Conservation (phyloP, 306 rosid genomes). For the Abrus pulchellus region DNA sequence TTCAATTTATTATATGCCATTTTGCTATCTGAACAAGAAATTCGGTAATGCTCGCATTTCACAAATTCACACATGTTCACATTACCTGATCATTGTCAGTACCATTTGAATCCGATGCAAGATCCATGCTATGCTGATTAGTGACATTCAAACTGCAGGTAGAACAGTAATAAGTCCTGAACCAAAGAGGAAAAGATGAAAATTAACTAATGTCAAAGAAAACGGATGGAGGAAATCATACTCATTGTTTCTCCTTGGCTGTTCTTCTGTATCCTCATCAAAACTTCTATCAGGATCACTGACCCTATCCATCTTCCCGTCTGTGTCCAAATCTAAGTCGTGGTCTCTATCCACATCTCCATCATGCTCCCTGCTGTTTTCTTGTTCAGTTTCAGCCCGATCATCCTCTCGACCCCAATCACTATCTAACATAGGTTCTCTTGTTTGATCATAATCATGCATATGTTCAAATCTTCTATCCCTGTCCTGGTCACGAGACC, state of each 20-base stretch:
- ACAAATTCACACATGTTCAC: slow-evolving; percentile 25
- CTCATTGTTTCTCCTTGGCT: slow-evolving; percentile 67
- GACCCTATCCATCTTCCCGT: slow-evolving; percentile 60
- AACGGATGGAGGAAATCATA: slow-evolving; percentile 48
- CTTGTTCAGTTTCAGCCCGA: slow-evolving; percentile 53
- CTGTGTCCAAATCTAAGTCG: slow-evolving; percentile 50
- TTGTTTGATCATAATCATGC: slow-evolving; percentile 56
- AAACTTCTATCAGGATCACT: slow-evolving; percentile 56
- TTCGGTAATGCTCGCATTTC: slow-evolving; percentile 49
- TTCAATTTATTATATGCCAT: slow-evolving; percentile 33
- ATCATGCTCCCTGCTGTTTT: slow-evolving; percentile 48
- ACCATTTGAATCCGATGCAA: slow-evolving; percentile 65
- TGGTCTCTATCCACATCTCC: slow-evolving; percentile 60
- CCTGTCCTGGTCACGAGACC: slow-evolving; percentile 64
- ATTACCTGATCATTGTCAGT: slow-evolving; percentile 62
- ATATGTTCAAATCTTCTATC: slow-evolving; percentile 64
- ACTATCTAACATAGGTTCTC: slow-evolving; percentile 56
- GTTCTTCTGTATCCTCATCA: slow-evolving; percentile 58
- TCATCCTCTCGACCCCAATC: slow-evolving; percentile 56
- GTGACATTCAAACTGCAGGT: slow-evolving; percentile 58
- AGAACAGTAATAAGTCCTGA: slow-evolving; percentile 39
- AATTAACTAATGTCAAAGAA: slow-evolving; percentile 38
- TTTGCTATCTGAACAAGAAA: slow-evolving; percentile 43
- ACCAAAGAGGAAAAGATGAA: slow-evolving; percentile 34
- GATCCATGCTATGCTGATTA: slow-evolving; percentile 56